A percentile compares a stretch with the other conserved stretches of the same genome.
These are phyloP conservation scores for Paraconiothyrium brasiliense DNA, from an alignment of 2,329 filamentous ascomycete genomes.

Conservation along the genomic window DNA sequence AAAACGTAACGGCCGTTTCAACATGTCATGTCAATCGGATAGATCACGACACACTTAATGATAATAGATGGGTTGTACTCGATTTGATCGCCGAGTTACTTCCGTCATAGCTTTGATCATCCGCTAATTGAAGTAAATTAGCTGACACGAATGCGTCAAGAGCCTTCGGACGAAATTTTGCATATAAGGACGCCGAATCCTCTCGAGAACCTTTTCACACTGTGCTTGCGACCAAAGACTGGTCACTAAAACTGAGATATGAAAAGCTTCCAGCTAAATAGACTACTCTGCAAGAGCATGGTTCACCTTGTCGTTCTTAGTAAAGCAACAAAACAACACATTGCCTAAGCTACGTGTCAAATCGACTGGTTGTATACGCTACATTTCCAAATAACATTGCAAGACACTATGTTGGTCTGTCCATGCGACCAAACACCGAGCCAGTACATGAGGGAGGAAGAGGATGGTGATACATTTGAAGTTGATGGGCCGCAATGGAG, in stretches of 20 bases:
- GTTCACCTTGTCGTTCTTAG: too few species aligned
- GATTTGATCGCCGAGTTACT: neutral
- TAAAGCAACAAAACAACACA: too few species aligned
- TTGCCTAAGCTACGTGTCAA: too few species aligned
- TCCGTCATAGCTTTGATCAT: neutral
- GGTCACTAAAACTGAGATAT: neutral
- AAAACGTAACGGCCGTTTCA: neutral
- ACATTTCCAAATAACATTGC: too few species aligned
- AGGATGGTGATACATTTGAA: too few species aligned
- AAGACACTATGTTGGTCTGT: too few species aligned
- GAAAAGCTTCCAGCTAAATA: too few species aligned
- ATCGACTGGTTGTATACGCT: too few species aligned
- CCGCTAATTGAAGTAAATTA: neutral
- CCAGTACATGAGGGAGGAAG: too few species aligned
- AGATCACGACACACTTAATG: neutral
- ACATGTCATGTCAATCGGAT: neutral
- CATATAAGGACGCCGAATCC: neutral
- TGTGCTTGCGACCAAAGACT: neutral
- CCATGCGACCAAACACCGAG: too few species aligned
- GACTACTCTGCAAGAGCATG: too few species aligned
- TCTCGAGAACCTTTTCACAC: neutral
- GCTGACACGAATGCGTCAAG: neutral
- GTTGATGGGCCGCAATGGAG: too few species aligned
- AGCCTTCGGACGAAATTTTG: neutral
- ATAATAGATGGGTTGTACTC: neutral